Percentiles rank a stretch among this genome's conserved stretches.
These are phyloP conservation scores for Calonectria fujianensis DNA, from an alignment of 2,329 filamentous ascomycete species.

Conservation along the genomic window DNA sequence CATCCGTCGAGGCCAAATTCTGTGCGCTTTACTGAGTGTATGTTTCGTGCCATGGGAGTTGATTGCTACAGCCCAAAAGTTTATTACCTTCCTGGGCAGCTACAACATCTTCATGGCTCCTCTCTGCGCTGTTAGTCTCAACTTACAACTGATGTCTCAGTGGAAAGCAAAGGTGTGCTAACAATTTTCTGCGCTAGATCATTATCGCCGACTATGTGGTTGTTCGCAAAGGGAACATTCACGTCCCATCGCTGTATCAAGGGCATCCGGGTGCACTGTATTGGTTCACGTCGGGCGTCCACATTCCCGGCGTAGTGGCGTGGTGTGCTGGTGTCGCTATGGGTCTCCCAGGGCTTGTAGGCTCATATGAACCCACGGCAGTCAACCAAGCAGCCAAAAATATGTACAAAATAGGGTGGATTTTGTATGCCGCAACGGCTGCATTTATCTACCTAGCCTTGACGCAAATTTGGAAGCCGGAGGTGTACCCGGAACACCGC, in stretches of 20 bases:
- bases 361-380: neutral
- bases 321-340: slow-evolving; percentile 1
- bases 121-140: neutral
- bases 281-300: neutral
- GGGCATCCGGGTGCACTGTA: neutral
- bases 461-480: neutral
- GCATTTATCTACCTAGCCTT: neutral
- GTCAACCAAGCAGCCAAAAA: slow-evolving; percentile 15
- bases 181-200: neutral
- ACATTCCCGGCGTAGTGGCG: slow-evolving; percentile 5
- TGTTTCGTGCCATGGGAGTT: slow-evolving; percentile 6
- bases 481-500: neutral
- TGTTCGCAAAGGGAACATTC: slow-evolving; percentile 5
- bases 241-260: neutral
- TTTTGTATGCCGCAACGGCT: neutral
- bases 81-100: slow-evolving; percentile 5
- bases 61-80: slow-evolving; percentile 6
- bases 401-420: slow-evolving; percentile 15
- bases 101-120: slow-evolving; percentile 16
- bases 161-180: neutral
- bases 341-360: slow-evolving; percentile 4
- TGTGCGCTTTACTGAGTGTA: neutral
- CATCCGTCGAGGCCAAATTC: neutral
- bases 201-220: neutral
- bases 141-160: too few species aligned